Evolutionary conservation across 768 basidiomycete species (phyloP).

Genomic region (Fomitopsis pulvina): DNA sequence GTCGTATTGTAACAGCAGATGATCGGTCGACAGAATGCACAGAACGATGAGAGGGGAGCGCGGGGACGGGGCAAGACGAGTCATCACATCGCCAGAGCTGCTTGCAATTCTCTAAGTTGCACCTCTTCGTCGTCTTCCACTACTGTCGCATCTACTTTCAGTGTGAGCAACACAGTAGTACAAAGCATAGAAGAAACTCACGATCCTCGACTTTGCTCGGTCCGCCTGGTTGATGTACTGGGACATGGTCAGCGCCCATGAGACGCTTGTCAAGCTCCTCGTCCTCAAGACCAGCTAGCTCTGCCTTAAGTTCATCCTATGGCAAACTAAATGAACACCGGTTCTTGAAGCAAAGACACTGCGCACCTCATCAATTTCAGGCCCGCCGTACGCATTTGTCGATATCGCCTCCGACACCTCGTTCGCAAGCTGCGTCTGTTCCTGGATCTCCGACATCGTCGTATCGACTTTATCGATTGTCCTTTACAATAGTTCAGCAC

Average conservation of each 20-base stretch:
- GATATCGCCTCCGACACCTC: constrained; percentile 91
- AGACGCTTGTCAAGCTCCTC: constrained; percentile 82
- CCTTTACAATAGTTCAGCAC: constrained; percentile 31
- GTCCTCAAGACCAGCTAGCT: constrained; percentile 85
- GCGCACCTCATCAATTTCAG: constrained; percentile 67
- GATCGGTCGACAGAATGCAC: constrained; percentile 5
- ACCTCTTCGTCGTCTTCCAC: constrained; percentile 90
- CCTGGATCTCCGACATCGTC: constrained; percentile 81
- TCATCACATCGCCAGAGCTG: constrained; percentile 69
- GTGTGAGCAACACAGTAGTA: constrained; percentile 2
- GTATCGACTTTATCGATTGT: constrained; percentile 84
- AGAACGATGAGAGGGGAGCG: not conserved
- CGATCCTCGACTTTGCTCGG: constrained; percentile 41
- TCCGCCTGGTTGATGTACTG: constrained; percentile 73
- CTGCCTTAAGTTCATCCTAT: constrained; percentile 71
- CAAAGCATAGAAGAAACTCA: constrained; percentile 28
- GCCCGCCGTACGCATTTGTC: constrained; percentile 50
- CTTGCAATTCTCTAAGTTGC: constrained; percentile 85
- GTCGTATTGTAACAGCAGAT: constrained; percentile 19
- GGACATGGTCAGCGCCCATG: constrained; percentile 82
- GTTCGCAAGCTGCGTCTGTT: constrained; percentile 87
- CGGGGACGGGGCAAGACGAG: not conserved
- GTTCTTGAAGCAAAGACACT: not conserved
- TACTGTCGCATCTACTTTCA: constrained; percentile 30
- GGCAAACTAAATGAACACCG: not conserved